These are phyloP conservation scores for Leccinum boreale DNA, from an alignment of 768 basidiomycete species.

Conservation along the genomic window DNA sequence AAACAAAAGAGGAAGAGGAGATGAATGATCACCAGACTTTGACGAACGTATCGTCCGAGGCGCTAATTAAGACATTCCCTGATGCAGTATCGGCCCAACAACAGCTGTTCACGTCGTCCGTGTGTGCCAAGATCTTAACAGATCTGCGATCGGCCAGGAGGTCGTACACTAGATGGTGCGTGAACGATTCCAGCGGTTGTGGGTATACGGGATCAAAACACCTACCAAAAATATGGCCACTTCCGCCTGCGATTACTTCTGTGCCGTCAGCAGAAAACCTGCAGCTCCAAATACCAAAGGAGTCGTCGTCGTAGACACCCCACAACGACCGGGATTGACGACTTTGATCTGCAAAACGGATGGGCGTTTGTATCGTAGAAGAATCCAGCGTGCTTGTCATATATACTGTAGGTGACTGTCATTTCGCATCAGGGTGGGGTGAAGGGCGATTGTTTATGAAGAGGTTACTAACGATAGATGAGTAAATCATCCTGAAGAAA, in stretches of 20 bases:
- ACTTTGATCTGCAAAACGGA: conserved; percentile 52
- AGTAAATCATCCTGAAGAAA: conserved; percentile 77
- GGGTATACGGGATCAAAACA: conserved; percentile 1
- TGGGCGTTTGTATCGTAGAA: conserved; percentile 57
- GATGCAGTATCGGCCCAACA: conserved; percentile 94
- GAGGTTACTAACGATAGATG: conserved; percentile 61
- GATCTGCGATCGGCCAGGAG: conserved; percentile 74
- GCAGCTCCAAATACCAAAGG: conserved; percentile 87
- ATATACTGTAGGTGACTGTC: conserved; percentile 67
- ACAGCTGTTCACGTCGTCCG: conserved; percentile 90
- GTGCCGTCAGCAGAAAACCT: conserved; percentile 95
- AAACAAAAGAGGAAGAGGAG: not conserved
- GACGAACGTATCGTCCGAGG: conserved; percentile 90
- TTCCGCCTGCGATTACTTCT: conserved; percentile 92
- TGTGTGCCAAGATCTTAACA: conserved; percentile 84
- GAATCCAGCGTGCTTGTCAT: conserved; percentile 72
- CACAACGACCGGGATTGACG: conserved; percentile 34
- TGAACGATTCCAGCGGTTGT: not conserved
- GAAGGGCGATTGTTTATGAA: not conserved
- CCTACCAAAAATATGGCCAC: conserved; percentile 72
- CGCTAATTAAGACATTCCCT: conserved; percentile 92
- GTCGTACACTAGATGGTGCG: conserved; percentile 71
- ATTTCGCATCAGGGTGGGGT: not conserved
- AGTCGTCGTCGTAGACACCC: conserved; percentile 38
- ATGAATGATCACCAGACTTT: conserved; percentile 81